These are phyloP conservation scores for Sporobolomyces phaffii DNA, from an alignment of 768 basidiomycete genomes.

Conservation along the genomic window DNA sequence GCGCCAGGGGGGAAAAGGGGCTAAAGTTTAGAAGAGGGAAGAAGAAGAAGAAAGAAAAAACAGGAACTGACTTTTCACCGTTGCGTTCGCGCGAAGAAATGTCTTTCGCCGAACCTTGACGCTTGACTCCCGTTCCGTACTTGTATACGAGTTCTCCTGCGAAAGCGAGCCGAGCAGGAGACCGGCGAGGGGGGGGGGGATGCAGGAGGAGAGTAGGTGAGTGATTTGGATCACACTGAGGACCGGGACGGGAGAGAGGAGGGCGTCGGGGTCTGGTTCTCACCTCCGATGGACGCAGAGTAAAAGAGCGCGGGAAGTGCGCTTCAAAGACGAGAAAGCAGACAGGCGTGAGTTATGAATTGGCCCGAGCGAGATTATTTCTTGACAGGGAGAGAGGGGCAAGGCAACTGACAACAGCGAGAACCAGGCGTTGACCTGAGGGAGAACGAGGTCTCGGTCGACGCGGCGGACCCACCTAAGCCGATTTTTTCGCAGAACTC, in stretches of 20 bases:
- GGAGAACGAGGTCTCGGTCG: slow-evolving; percentile 37
- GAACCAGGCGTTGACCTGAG: slow-evolving; percentile 33
- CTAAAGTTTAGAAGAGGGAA: too few relatives aligned
- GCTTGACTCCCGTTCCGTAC: slow-evolving; percentile 45
- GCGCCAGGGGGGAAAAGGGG: neutral
- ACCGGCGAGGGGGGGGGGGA: too few relatives aligned
- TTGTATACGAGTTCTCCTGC: slow-evolving; percentile 43
- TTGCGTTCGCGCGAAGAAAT: slow-evolving; percentile 42
- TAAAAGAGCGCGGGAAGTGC: slow-evolving; percentile 43
- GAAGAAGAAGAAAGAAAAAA: too few relatives aligned
- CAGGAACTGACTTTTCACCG: slow-evolving; percentile 25
- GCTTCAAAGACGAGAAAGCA: slow-evolving; percentile 2
- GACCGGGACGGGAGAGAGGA: too few relatives aligned
- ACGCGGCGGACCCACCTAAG: slow-evolving; percentile 38
- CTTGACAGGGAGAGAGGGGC: neutral
- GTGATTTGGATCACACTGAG: too few relatives aligned
- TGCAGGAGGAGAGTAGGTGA: too few relatives aligned
- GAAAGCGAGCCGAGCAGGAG: neutral
- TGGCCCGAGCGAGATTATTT: too few relatives aligned
- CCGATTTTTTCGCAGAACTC: too few relatives aligned
- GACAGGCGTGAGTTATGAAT: too few relatives aligned
- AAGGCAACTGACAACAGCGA: slow-evolving; percentile 25
- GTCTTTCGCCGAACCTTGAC: slow-evolving; percentile 44
- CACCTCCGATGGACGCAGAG: slow-evolving; percentile 44
- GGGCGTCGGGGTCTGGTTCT: neutral